phyloP scores from a whole-genome alignment of 257 asterid genomes.

The Penstemon barbatus region DNA sequence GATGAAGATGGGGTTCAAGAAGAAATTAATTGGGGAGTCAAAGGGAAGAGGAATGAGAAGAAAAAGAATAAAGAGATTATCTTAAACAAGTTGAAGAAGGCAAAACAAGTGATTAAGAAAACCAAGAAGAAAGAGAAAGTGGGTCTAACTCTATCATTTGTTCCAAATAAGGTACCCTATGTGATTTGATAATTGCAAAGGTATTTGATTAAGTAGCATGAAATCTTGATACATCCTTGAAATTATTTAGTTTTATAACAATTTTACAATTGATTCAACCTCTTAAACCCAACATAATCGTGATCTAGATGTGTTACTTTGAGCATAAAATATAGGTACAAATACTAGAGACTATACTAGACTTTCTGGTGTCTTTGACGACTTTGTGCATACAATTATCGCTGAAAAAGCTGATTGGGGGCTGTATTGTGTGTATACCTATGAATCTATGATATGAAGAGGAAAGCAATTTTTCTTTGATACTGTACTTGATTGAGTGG shows the following conservation, averaged over 20 bases:
- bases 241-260: no score
- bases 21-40: slow-evolving; percentile 29
- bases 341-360: no score
- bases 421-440: slow-evolving; percentile 15
- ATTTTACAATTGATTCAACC: no score
- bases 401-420: slow-evolving; percentile 42
- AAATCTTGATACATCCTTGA: slow-evolving; percentile 4
- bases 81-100: slow-evolving; percentile 36
- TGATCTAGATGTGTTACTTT: neutral
- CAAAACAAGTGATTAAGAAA: slow-evolving; percentile 38
- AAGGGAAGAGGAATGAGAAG: slow-evolving; percentile 33
- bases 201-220: neutral
- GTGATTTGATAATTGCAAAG: slow-evolving; percentile 12
- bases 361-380: neutral
- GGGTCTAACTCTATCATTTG: slow-evolving; percentile 18
- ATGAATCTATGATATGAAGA: slow-evolving; percentile 28
- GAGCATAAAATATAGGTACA: slow-evolving; percentile 54
- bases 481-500: slow-evolving; percentile 29
- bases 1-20: slow-evolving; percentile 27
- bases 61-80: slow-evolving; percentile 20
- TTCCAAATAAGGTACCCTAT: slow-evolving; percentile 45
- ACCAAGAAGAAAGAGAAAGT: slow-evolving; percentile 28
- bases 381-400: slow-evolving; percentile 2
- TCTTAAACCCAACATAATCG: no score
- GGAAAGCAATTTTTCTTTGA: slow-evolving; percentile 31